These are phyloP conservation scores for Escallonia herrerae DNA, from an alignment of 129 eudicot genomes.

Conservation along the genomic window DNA sequence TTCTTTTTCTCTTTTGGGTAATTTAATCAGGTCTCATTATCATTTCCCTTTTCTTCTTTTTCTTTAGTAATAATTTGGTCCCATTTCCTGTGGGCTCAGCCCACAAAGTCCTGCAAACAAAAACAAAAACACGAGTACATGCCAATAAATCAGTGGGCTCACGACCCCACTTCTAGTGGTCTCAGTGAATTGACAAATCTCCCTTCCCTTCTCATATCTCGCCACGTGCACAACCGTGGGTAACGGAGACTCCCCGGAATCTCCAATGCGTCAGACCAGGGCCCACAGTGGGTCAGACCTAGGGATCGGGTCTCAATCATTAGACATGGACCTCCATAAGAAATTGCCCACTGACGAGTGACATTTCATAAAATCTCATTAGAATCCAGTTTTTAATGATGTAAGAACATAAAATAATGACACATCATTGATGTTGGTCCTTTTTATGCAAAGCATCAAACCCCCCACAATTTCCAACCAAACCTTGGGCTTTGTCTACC, in stretches of 20 bases:
- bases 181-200: neutral
- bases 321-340: slow-evolving; percentile 29
- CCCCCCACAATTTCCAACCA: slow-evolving; percentile 22
- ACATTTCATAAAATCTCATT: slow-evolving; percentile 4
- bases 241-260: slow-evolving; percentile 21
- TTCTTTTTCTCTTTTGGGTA: no score
- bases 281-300: slow-evolving; percentile 17
- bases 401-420: neutral
- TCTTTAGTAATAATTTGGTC: neutral
- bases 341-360: slow-evolving; percentile 22
- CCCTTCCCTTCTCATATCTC: neutral
- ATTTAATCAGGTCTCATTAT: no score
- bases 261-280: slow-evolving; percentile 16
- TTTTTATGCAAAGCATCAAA: slow-evolving; percentile 8
- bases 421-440: slow-evolving; percentile 7
- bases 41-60: no score
- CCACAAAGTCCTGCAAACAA: neutral
- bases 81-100: slow-evolving; percentile 6
- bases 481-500: slow-evolving; percentile 65
- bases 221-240: slow-evolving; percentile 15
- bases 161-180: neutral
- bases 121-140: neutral
- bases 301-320: slow-evolving; percentile 32
- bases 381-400: neutral
- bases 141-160: slow-evolving; percentile 9